These are phyloP conservation scores for Thielaviopsis ethacetica DNA, from an alignment of 2,329 filamentous ascomycete species.

Conservation along the genomic window DNA sequence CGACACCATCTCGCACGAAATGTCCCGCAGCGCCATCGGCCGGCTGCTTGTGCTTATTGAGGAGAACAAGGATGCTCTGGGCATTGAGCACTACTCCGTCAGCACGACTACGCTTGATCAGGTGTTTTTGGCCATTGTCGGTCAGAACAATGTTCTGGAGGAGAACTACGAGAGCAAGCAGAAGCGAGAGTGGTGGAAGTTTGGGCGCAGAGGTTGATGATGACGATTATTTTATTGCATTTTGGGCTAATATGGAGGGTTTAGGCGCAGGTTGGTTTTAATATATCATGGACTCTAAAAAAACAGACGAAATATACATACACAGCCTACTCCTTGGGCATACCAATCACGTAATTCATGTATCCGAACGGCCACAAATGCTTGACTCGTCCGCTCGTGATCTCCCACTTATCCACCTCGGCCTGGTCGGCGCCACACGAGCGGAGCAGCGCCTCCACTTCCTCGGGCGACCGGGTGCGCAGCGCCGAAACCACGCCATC, in stretches of 20 bases:
- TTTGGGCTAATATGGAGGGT: no score
- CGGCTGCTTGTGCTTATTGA: conserved; percentile 59
- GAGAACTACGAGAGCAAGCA: conserved; percentile 38
- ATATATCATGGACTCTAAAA: no score
- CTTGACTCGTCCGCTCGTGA: conserved; percentile 28
- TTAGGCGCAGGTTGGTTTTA: no score
- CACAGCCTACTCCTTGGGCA: conserved; percentile 22
- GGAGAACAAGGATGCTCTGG: conserved; percentile 47
- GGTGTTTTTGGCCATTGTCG: conserved; percentile 76
- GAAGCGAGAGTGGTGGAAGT: conserved; percentile 12
- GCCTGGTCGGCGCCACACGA: conserved; percentile 28
- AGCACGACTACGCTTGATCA: conserved; percentile 78
- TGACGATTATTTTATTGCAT: neutral
- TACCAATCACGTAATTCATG: conserved; percentile 35
- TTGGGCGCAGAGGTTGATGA: neutral
- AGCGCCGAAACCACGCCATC: conserved; percentile 54
- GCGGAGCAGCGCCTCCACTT: conserved; percentile 44
- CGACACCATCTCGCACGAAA: conserved; percentile 14
- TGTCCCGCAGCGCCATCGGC: conserved; percentile 40
- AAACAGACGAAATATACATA: no score
- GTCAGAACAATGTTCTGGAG: conserved; percentile 61
- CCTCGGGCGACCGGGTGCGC: conserved; percentile 48
- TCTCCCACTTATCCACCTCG: conserved; percentile 28
- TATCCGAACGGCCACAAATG: conserved; percentile 35
- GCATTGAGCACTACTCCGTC: conserved; percentile 74